These are phyloP conservation scores for Reutealis trisperma DNA, from an alignment of 345 rosid genomes.

Conservation along the genomic window DNA sequence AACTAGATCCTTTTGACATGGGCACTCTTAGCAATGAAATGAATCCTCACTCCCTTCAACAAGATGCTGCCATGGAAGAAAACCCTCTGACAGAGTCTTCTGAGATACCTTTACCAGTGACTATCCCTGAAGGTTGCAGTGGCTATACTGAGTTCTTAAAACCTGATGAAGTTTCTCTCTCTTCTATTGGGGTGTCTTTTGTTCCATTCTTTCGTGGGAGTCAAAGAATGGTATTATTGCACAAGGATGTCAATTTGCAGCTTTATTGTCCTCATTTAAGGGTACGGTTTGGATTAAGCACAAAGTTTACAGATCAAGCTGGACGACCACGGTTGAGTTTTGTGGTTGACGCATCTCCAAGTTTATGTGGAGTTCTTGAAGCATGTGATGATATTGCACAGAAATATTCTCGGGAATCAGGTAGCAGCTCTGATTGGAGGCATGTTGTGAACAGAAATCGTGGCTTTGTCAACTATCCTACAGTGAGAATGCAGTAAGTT, in stretches of 20 bases:
- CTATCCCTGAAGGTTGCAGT: slow-evolving; percentile 42
- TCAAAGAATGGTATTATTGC: slow-evolving; percentile 47
- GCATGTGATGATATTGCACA: slow-evolving; percentile 57
- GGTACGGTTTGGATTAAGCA: slow-evolving; percentile 60
- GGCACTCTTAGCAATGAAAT: slow-evolving; percentile 43
- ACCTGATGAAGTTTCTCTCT: slow-evolving; percentile 50
- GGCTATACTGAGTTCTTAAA: slow-evolving; percentile 48
- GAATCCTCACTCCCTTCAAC: slow-evolving; percentile 35
- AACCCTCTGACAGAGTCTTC: slow-evolving; percentile 24
- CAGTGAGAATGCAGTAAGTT: slow-evolving; percentile 73
- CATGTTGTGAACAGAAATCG: slow-evolving; percentile 40
- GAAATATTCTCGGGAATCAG: slow-evolving; percentile 47
- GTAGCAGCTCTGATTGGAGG: slow-evolving; percentile 71
- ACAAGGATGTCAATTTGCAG: slow-evolving; percentile 48
- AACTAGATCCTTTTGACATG: slow-evolving; percentile 58
- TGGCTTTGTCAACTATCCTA: slow-evolving; percentile 46
- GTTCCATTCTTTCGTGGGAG: slow-evolving; percentile 55
- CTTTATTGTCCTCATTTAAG: slow-evolving; percentile 54
- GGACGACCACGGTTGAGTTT: slow-evolving; percentile 67
- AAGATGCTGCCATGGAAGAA: slow-evolving; percentile 63
- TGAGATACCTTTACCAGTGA: slow-evolving; percentile 30
- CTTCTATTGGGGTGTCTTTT: slow-evolving; percentile 48
- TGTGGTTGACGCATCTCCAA: slow-evolving; percentile 61
- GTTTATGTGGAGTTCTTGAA: slow-evolving; percentile 55
- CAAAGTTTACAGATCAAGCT: slow-evolving; percentile 49